phyloP scores from a whole-genome alignment of 1,284 basidiomycete species.

The Trametes sp. region DNA sequence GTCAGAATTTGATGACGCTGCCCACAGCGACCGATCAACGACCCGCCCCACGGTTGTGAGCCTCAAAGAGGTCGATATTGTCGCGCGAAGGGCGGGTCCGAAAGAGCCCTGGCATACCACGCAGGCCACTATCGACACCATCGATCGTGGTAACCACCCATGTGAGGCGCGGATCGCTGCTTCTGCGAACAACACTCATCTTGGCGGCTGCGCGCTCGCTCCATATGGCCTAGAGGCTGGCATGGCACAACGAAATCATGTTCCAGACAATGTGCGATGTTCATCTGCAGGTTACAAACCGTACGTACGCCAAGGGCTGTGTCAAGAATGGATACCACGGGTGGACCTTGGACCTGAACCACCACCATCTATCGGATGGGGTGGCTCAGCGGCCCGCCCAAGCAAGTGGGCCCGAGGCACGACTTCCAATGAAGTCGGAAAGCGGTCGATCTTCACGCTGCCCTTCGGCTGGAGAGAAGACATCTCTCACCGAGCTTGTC shows the following conservation, averaged over 20 bases:
- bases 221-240: neutral
- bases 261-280: too few relatives aligned
- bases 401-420: constrained; percentile 8
- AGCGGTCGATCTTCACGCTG: neutral
- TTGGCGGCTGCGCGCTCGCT: neutral
- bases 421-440: constrained; percentile 2
- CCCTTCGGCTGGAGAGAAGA: neutral
- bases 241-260: too few relatives aligned
- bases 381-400: constrained; percentile 11
- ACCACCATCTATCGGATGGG: constrained; percentile 2
- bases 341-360: constrained; percentile 18
- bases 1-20: neutral
- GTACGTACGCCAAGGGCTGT: neutral
- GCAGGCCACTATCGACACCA: neutral
- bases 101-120: neutral
- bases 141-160: constrained; percentile 1
- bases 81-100: neutral
- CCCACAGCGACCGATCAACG: neutral
- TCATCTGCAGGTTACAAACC: too few relatives aligned
- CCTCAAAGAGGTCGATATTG: neutral
- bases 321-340: too few relatives aligned
- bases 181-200: neutral
- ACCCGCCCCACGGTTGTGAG: neutral
- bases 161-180: neutral
- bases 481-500: neutral